These are phyloP conservation scores for Pelargonium nanum DNA, from an alignment of 345 rosid genomes.

Conservation along the genomic window DNA sequence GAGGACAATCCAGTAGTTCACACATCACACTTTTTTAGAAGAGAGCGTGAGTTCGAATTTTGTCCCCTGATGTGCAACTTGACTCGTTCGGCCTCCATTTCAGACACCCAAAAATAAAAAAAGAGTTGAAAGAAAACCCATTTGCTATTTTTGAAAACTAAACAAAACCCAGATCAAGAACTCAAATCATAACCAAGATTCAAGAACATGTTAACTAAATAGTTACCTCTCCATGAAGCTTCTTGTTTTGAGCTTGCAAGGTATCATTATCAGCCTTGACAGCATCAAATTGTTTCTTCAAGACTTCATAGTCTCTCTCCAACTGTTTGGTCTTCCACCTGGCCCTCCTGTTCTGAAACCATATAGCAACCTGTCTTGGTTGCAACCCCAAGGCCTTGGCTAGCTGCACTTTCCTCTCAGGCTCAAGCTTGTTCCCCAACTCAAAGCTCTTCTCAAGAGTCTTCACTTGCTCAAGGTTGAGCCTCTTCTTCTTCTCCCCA, in stretches of 20 bases:
- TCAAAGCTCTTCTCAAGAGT: slow-evolving; percentile 29
- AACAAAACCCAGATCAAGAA: background rate
- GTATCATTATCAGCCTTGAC: slow-evolving; percentile 26
- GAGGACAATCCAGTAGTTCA: too few relatives aligned
- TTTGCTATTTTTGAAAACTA: background rate
- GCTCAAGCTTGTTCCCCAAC: slow-evolving; percentile 26
- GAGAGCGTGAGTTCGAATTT: too few relatives aligned
- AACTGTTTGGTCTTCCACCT: slow-evolving; percentile 29
- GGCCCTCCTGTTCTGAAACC: slow-evolving; percentile 31
- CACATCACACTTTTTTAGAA: too few relatives aligned
- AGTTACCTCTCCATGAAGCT: slow-evolving; percentile 21
- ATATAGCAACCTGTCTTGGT: slow-evolving; percentile 25
- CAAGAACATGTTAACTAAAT: background rate
- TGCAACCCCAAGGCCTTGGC: slow-evolving; percentile 26
- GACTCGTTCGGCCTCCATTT: too few relatives aligned
- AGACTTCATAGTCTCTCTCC: slow-evolving; percentile 25
- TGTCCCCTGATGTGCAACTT: too few relatives aligned
- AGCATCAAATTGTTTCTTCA: slow-evolving; percentile 25
- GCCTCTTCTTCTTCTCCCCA: slow-evolving; percentile 31
- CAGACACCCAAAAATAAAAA: too few relatives aligned
- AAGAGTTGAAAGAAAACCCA: too few relatives aligned
- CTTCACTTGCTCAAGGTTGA: slow-evolving; percentile 26
- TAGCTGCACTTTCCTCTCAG: slow-evolving; percentile 27
- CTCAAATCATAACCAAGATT: background rate
- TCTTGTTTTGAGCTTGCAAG: slow-evolving; percentile 25